A percentile compares a stretch with the other conserved stretches of the same genome.
Conservation (phyloP, 495 filamentous ascomycete species). For the Thozetella sp. region DNA sequence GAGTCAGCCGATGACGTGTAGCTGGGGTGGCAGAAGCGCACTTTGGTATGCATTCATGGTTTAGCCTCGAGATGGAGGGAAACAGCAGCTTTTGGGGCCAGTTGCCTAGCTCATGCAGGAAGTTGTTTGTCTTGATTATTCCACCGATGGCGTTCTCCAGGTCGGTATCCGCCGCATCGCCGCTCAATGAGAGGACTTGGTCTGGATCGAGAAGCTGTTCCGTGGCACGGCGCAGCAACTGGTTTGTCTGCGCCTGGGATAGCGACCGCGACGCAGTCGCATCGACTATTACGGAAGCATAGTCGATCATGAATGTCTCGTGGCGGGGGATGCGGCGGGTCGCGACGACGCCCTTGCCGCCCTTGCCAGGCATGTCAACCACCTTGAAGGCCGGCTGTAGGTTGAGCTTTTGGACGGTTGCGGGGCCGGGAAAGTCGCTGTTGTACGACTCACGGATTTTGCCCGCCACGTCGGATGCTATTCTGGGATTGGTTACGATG, state of each 20-base stretch:
- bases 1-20: background rate
- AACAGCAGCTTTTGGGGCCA: slow-evolving; percentile 1
- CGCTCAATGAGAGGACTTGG: background rate
- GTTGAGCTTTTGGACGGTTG: background rate
- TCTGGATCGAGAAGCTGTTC: background rate
- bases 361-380: slow-evolving; percentile 3
- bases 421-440: background rate
- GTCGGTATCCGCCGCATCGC: background rate
- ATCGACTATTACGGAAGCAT: background rate
- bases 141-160: background rate
- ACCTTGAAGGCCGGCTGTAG: background rate
- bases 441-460: background rate
- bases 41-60: slow-evolving; percentile 2
- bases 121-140: slow-evolving; percentile 2
- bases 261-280: background rate
- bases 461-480: background rate
- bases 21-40: background rate
- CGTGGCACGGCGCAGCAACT: background rate
- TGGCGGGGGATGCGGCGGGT: background rate
- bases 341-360: slow-evolving; percentile 3
- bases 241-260: background rate
- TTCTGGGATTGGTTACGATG: background rate
- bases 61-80: slow-evolving; percentile 1
- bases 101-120: background rate
- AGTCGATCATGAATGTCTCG: slow-evolving; percentile 5